These are phyloP conservation scores for Plenodomus biglobosus DNA, from an alignment of 2,329 filamentous ascomycete genomes.

Conservation along the genomic window DNA sequence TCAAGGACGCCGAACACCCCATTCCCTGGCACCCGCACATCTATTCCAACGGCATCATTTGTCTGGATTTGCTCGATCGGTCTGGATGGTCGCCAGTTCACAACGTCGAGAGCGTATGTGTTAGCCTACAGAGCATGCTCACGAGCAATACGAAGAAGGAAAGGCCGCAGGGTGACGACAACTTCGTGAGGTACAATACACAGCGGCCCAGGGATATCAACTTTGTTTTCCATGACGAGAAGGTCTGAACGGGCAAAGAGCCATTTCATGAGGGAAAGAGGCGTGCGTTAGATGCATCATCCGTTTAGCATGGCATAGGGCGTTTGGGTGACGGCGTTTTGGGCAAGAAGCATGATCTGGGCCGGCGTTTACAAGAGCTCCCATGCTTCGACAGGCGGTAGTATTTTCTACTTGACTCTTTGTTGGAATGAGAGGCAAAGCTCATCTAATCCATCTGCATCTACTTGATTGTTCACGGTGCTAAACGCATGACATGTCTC, in stretches of 20 bases:
- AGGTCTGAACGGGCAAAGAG: slow-evolving; percentile 38
- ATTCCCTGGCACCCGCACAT: slow-evolving; percentile 97
- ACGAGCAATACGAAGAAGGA: slow-evolving; percentile 93
- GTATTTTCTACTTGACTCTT: neutral
- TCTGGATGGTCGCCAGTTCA: slow-evolving; percentile 96
- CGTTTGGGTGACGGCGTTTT: neutral
- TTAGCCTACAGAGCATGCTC: slow-evolving; percentile 97
- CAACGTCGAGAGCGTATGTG: slow-evolving; percentile 94
- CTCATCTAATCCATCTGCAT: no score
- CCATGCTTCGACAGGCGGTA: neutral
- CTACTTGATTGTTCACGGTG: no score
- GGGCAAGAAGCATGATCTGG: neutral
- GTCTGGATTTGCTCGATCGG: slow-evolving; percentile 83
- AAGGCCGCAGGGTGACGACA: slow-evolving; percentile 83
- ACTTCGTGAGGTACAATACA: slow-evolving; percentile 81
- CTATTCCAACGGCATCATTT: slow-evolving; percentile 98
- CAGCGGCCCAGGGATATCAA: slow-evolving; percentile 83
- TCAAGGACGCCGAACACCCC: slow-evolving; percentile 59
- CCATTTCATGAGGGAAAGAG: neutral
- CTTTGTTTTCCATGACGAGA: slow-evolving; percentile 92
- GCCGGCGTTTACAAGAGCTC: neutral
- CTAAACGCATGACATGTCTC: no score
- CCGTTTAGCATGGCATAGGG: neutral
- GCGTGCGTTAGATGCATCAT: neutral
- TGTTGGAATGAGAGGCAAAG: no score